These are phyloP conservation scores for Candida sanyaensis DNA, from an alignment of 1,139 yeast species.

Conservation along the genomic window DNA sequence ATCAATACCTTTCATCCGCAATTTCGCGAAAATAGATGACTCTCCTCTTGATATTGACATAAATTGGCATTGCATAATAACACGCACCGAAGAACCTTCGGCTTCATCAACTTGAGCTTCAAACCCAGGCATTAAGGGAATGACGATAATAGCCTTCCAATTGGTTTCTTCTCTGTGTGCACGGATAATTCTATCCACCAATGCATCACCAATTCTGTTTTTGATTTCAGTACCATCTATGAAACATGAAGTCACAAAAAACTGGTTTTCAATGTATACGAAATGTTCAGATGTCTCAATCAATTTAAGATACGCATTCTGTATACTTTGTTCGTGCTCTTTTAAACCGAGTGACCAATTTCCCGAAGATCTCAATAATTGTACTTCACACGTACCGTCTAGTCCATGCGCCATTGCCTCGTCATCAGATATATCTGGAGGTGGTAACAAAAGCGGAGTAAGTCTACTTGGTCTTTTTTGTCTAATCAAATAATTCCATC, in stretches of 20 bases:
- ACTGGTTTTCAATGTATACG: slow-evolving; percentile 92
- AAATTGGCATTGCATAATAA: slow-evolving; percentile 96
- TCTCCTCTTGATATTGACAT: slow-evolving; percentile 91
- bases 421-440: slow-evolving; percentile 77
- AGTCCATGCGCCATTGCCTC: slow-evolving; percentile 67
- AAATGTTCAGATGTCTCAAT: slow-evolving; percentile 93
- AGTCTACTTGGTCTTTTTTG: slow-evolving; percentile 93
- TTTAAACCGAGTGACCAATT: slow-evolving; percentile 90
- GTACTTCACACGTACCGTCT: slow-evolving; percentile 90
- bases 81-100: slow-evolving; percentile 91
- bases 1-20: slow-evolving; percentile 75
- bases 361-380: slow-evolving; percentile 84
- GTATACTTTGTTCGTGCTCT: slow-evolving; percentile 86
- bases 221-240: slow-evolving; percentile 85
- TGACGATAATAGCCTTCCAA: slow-evolving; percentile 90
- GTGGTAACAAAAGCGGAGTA: slow-evolving; percentile 91
- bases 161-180: slow-evolving; percentile 76
- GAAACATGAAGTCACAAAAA: slow-evolving; percentile 84
- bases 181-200: slow-evolving; percentile 88
- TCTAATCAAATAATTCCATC: slow-evolving; percentile 93
- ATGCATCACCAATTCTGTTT: slow-evolving; percentile 92
- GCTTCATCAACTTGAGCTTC: slow-evolving; percentile 92
- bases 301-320: slow-evolving; percentile 85
- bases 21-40: slow-evolving; percentile 83
- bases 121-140: slow-evolving; percentile 98